Evolutionary conservation across 345 rosid species (phyloP).

Genomic region (Euphorbia pulcherrima): DNA sequence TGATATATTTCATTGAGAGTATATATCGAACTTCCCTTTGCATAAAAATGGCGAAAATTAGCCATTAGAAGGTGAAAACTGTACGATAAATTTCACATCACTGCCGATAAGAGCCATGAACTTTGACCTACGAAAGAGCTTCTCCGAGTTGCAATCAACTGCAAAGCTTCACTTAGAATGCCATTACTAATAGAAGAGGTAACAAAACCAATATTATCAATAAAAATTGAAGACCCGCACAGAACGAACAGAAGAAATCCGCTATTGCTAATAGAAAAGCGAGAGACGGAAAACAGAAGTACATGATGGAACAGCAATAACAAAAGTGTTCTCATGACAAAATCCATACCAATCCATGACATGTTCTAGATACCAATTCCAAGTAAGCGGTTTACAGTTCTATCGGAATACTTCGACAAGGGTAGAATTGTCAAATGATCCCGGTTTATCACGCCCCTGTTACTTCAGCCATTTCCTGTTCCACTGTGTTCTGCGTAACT

Average conservation of each 20-base stretch:
- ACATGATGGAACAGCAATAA: background rate
- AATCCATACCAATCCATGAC: slow-evolving; percentile 7
- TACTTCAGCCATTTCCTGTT: slow-evolving; percentile 90
- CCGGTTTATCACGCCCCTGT: slow-evolving; percentile 26
- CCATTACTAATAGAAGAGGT: too few species aligned
- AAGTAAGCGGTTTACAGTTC: slow-evolving; percentile 9
- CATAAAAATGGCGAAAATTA: too few species aligned
- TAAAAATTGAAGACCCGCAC: too few species aligned
- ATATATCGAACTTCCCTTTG: too few species aligned
- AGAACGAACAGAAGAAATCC: background rate
- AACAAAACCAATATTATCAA: too few species aligned
- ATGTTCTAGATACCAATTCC: background rate
- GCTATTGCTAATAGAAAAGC: background rate
- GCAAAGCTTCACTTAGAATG: too few species aligned
- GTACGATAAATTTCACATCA: too few species aligned
- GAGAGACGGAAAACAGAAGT: slow-evolving; percentile 1
- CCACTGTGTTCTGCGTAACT: slow-evolving; percentile 50
- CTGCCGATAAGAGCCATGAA: too few species aligned
- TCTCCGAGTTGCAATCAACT: too few species aligned
- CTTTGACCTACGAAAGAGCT: too few species aligned
- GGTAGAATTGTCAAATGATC: slow-evolving; percentile 10
- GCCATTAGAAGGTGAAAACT: too few species aligned
- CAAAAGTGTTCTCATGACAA: slow-evolving; percentile 1
- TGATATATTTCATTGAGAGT: too few species aligned
- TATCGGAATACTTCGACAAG: background rate